Evolutionary conservation across 331 rosid species (phyloP).

Genomic region (Phaseolus coccineus): DNA sequence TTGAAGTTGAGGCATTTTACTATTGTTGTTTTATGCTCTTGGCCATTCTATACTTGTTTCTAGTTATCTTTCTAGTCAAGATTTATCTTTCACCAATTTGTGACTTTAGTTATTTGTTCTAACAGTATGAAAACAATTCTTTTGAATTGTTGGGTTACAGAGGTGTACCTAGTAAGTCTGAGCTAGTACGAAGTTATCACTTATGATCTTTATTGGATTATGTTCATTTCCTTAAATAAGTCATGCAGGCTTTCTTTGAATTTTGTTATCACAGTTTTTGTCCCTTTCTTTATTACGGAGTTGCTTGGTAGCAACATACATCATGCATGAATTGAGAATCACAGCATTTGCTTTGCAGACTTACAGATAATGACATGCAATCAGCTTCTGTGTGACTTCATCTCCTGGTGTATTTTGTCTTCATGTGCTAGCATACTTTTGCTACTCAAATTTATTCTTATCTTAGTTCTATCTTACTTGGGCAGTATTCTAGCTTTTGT

Average conservation of each 20-base stretch:
- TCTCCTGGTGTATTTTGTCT: not conserved
- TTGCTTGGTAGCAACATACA: slow-evolving; percentile 24
- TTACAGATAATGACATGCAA: not conserved
- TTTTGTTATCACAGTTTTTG: slow-evolving; percentile 15
- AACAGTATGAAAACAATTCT: not conserved
- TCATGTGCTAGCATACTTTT: slow-evolving; percentile 8
- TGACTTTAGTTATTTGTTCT: not conserved
- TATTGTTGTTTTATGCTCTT: not conserved
- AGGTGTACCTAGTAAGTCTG: slow-evolving; percentile 19
- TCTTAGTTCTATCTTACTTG: not conserved
- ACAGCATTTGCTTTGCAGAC: not conserved
- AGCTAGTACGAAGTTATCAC: not conserved
- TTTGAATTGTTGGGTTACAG: slow-evolving; percentile 17
- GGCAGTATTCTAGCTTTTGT: not conserved
- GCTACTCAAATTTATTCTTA: slow-evolving; percentile 1
- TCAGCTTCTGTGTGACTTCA: not conserved
- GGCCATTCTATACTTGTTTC: not conserved
- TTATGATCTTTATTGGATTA: not conserved
- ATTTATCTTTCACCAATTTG: not conserved
- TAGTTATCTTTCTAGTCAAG: not conserved
- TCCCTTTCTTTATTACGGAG: slow-evolving; percentile 11
- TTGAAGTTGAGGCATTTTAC: not conserved
- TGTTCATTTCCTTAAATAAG: not conserved
- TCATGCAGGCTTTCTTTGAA: not conserved
- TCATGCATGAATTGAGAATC: not conserved